Evolutionary conservation across 441 rosid species (phyloP), one percentile per base, ranked within the genome.

Genomic region (Eutrema salsugineum): DNA sequence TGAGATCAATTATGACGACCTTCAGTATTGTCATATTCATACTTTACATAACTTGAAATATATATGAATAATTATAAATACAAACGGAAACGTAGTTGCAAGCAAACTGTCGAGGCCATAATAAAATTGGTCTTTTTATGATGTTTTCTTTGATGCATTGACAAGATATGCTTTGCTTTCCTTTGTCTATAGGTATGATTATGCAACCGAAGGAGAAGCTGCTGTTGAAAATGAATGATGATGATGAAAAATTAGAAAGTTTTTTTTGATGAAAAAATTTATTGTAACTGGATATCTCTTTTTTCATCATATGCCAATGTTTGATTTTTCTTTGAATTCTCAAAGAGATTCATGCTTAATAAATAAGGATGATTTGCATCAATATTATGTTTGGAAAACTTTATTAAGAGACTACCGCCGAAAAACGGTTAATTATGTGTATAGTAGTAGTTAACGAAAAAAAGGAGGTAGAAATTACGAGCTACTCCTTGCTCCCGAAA

Each of bases 1-100:
- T 94, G 64, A 87, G 94, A 35, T 6, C 64, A 35, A 17, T 5
- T 15, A 9, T n/a, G 22, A 12, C n/a, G 22, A 12, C n/a, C 32
- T 65, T 56, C 22, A 11, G 8, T 15, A 32, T 35, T 33, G 16
- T n/a, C 20, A 20, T 58, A 20, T 2, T 28, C 46, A 11, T 11
- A 5, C 15, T 11, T 19, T 48, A 24, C 1, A 24, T 24, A 24
- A 24, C 1, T 1, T 24, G 27, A 9, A 36, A n/a, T n/a, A n/a
- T n/a, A n/a, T n/a, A n/a, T n/a, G n/a, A n/a, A n/a, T n/a, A n/a
- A n/a, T n/a, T n/a, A n/a, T n/a, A n/a, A n/a, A n/a, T 27, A 48
- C 11, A 11, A 38, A 11, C 5, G 5, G 14, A 38, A 38, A 24
- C 27, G 27, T 24, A 3, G 27, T 1, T 24, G 27, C 27, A 3